Evolutionary conservation across 1,284 basidiomycete species (phyloP).

Genomic region (Omphalotus olearius): DNA sequence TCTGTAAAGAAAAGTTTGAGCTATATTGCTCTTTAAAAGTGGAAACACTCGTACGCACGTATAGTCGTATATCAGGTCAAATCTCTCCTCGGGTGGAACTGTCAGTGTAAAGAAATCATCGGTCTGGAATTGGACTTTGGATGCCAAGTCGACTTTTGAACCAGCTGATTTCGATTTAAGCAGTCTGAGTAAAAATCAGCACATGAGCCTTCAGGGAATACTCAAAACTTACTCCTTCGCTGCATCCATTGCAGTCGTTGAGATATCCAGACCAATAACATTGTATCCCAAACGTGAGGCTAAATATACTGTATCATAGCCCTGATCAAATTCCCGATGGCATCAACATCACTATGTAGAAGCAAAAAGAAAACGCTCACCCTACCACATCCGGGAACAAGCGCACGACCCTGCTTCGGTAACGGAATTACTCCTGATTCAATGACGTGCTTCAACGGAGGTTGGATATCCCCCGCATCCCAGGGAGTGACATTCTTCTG

Average conservation of each 20-base stretch:
- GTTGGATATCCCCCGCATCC: slow-evolving; percentile 55
- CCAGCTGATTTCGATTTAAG: slow-evolving; percentile 31
- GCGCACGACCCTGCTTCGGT: slow-evolving; percentile 48
- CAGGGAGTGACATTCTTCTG: slow-evolving; percentile 57
- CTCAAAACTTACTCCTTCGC: slow-evolving; percentile 42
- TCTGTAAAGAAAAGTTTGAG: slow-evolving; percentile 28
- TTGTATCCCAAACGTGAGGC: slow-evolving; percentile 46
- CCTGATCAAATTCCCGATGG: slow-evolving; percentile 32
- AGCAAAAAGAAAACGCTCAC: slow-evolving; percentile 32
- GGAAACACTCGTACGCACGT: slow-evolving; percentile 39
- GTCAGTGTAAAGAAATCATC: slow-evolving; percentile 51
- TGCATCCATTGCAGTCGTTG: slow-evolving; percentile 46
- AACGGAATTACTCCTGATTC: slow-evolving; percentile 43
- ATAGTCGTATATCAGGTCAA: slow-evolving; percentile 64
- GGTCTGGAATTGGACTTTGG: slow-evolving; percentile 32
- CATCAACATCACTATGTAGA: neutral
- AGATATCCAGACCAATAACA: slow-evolving; percentile 52
- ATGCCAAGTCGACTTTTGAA: slow-evolving; percentile 37
- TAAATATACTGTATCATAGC: slow-evolving; percentile 61
- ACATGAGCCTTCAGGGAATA: neutral
- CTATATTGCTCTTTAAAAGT: neutral
- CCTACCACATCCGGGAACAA: slow-evolving; percentile 72
- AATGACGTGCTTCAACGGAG: slow-evolving; percentile 51
- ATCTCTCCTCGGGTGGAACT: slow-evolving; percentile 35
- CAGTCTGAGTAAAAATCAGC: neutral